Evolutionary conservation across 2,329 filamentous ascomycete species (phyloP), one percentile per base, ranked within the genome.

Genomic region (Fusarium sp.): DNA sequence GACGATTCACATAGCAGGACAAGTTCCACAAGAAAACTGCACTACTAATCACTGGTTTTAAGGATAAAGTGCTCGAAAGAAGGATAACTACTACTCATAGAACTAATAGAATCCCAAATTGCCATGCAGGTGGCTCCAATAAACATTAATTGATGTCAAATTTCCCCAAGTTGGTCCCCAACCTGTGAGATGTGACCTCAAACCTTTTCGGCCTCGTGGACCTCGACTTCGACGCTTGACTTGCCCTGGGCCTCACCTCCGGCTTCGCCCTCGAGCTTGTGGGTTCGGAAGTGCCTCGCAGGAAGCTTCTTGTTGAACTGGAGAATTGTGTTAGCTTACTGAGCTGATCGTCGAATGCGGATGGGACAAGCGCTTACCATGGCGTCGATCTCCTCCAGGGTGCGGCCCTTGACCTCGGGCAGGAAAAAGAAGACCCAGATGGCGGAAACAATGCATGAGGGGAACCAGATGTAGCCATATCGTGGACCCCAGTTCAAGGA

Each of bases 401-500:
- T 77, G 1, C 75, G 68, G 5, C 75, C 75, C 31, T 77, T 77
- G 2, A 77, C 64, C 31, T 77, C 73, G 2, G 75, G 75, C 0
- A 73, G 54, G 22, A 69, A 77, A 20, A 77, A 77, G 35, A 66
- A 77, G 0, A 77, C 75, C 75, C 75, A 77, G 14, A 52, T 61
- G 6, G 71, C 71, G 1, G 68, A 65, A 2, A 77, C n/a, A 11
- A 77, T 68, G 5, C 73, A 77, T 1, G 75, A 74, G 1, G 75
- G 75, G 3, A 77, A 77, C 75, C 75, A 77, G 5, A 77, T 77
- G 2, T 71, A 77, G 4, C 75, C 75, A 4, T 77, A 77, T 73
- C 75, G 57, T 10, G 75, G 75, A 0, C 75, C 75, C 75, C 75
- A 77, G 13, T 77, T 76, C 10, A 77, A 29, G 2, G 75, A 67